These are phyloP conservation scores for Globisporangium recalcitrans DNA, from an alignment of 352 stramenopile species.

Conservation along the genomic window DNA sequence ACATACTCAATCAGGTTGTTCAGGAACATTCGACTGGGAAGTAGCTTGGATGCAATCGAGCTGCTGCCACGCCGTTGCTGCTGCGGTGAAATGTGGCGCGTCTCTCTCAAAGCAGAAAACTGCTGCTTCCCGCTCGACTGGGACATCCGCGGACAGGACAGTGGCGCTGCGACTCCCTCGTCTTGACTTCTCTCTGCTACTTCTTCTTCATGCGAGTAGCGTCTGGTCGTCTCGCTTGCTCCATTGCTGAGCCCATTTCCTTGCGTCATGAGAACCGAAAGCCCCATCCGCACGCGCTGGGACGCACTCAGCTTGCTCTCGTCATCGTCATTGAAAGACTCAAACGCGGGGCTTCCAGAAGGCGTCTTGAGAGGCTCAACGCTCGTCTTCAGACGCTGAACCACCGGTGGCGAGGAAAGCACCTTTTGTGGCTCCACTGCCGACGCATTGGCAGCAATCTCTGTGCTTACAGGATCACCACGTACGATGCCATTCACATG, in stretches of 20 bases:
- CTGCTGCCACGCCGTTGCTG: conserved; percentile 23
- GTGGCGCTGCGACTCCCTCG: conserved; percentile 13
- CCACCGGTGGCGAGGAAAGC: conserved; percentile 5
- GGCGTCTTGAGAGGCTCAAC: conserved; percentile 56
- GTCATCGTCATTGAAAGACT: conserved; percentile 20
- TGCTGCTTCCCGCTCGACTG: conserved; percentile 26
- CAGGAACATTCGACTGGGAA: conserved; percentile 51
- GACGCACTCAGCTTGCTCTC: conserved; percentile 39
- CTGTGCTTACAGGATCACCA: not conserved
- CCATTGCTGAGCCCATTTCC: conserved; percentile 23
- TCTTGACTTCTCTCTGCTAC: conserved; percentile 11
- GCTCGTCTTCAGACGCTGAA: conserved; percentile 2
- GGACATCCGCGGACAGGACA: conserved; percentile 37
- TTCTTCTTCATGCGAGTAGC: conserved; percentile 20
- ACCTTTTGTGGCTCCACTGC: not conserved
- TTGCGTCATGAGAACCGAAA: conserved; percentile 34
- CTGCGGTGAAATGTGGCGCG: conserved; percentile 13
- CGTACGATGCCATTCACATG: not conserved
- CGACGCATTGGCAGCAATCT: conserved; percentile 12
- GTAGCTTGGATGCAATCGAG: conserved; percentile 47
- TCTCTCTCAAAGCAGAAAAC: conserved; percentile 14
- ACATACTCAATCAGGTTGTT: conserved; percentile 77
- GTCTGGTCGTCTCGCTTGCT: conserved; percentile 6
- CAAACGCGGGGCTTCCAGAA: conserved; percentile 31
- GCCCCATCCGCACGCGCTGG: conserved; percentile 51